Conservation (phyloP, 2,329 filamentous ascomycete genomes). For the Apiospora phragmitis region DNA sequence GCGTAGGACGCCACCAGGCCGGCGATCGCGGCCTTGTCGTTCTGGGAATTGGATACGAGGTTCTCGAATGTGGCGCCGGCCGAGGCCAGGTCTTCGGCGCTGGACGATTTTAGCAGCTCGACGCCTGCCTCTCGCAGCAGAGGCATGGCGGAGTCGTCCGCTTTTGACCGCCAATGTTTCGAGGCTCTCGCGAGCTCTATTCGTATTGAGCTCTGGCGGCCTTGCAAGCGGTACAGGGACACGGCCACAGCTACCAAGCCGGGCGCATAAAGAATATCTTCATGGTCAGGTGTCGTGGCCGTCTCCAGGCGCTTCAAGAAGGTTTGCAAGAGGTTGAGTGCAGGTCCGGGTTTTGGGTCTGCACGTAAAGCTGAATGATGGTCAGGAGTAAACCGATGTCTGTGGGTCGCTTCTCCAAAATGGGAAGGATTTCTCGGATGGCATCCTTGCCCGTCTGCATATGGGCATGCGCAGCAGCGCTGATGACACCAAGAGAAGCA, state of each 20-base stretch:
- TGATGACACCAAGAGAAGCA: conserved; percentile 48
- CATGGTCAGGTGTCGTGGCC: conserved; percentile 53
- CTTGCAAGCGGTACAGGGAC: conserved; percentile 75
- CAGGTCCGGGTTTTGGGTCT: conserved; percentile 69
- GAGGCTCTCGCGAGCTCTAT: conserved; percentile 77
- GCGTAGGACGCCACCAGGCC: conserved; percentile 86
- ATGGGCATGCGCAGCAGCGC: conserved; percentile 73
- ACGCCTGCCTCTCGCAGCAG: conserved; percentile 82
- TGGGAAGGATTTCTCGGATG: conserved; percentile 66
- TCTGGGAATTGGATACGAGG: conserved; percentile 65
- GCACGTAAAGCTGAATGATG: conserved; percentile 77
- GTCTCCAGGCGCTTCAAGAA: conserved; percentile 74
- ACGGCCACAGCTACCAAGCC: conserved; percentile 81
- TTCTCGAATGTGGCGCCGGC: conserved; percentile 79
- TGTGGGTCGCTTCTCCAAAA: conserved; percentile 72
- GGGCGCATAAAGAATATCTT: conserved; percentile 77
- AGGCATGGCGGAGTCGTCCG: conserved; percentile 52
- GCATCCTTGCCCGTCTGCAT: conserved; percentile 65
- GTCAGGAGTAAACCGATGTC: conserved; percentile 82
- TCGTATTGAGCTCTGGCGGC: conserved; percentile 71
- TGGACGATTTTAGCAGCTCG: conserved; percentile 75
- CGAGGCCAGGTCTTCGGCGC: conserved; percentile 64
- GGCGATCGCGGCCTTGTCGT: conserved; percentile 70
- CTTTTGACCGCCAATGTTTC: conserved; percentile 73
- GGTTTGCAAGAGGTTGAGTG: conserved; percentile 71